Percentiles rank a stretch among this genome's conserved stretches.
Conservation (phyloP, 1,284 basidiomycete species). For the Ustilago lituana region DNA sequence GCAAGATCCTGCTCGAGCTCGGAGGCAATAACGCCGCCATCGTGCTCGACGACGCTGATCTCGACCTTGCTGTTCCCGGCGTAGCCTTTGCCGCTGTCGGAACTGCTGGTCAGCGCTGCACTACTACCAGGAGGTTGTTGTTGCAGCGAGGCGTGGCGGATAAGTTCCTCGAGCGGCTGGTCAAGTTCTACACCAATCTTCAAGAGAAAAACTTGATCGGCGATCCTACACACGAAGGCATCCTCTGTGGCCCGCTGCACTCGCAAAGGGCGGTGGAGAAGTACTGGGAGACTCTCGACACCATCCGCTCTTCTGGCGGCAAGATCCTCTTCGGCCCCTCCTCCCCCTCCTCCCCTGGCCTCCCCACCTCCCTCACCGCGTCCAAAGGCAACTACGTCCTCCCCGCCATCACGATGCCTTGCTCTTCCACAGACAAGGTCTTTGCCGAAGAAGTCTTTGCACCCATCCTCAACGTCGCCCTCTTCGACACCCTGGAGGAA, state of each 20-base stretch:
- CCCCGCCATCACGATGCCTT: slow-evolving; percentile 81
- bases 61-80: slow-evolving; percentile 84
- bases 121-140: slow-evolving; percentile 87
- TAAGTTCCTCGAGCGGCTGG: slow-evolving; percentile 79
- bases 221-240: slow-evolving; percentile 79
- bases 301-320: slow-evolving; percentile 76
- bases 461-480: slow-evolving; percentile 84
- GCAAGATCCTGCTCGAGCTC: slow-evolving; percentile 84
- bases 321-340: slow-evolving; percentile 80
- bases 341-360: slow-evolving; percentile 69
- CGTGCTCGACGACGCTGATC: slow-evolving; percentile 90
- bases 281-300: slow-evolving; percentile 75
- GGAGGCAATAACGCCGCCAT: slow-evolving; percentile 97
- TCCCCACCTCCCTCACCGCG: background rate
- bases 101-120: slow-evolving; percentile 93
- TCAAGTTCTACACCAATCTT: slow-evolving; percentile 75
- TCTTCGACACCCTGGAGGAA: slow-evolving; percentile 88
- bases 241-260: slow-evolving; percentile 88
- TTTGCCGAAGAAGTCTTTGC: slow-evolving; percentile 88
- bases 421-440: slow-evolving; percentile 73
- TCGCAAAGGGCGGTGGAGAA: slow-evolving; percentile 75
- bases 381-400: slow-evolving; percentile 82
- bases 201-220: slow-evolving; percentile 73
- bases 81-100: slow-evolving; percentile 94
- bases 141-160: slow-evolving; percentile 82